Evolutionary conservation across 2,329 filamentous ascomycete species (phyloP), one percentile per base, ranked within the genome.

Genomic region (Colletotrichum simmondsii): DNA sequence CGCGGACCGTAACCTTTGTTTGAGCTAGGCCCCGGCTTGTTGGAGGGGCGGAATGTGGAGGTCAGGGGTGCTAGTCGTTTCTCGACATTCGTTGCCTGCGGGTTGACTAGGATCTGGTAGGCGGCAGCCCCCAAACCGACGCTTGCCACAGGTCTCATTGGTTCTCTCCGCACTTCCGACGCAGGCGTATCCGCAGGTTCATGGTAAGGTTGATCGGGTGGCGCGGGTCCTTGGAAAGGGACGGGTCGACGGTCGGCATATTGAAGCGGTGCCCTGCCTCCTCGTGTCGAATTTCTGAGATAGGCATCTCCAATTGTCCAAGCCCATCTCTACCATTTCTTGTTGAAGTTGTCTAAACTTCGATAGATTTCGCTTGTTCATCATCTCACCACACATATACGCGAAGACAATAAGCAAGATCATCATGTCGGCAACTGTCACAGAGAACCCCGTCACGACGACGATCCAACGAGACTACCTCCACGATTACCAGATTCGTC

Each of bases 401-500:
- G n/a, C n/a, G 1, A 35, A 63, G 16, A 37, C 2, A 35, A 22
- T 24, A 59, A 49, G 16, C 7, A 8, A 42, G 6, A 4, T 12
- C 62, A 56, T 28, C 14, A 72, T 72, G 71, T 72, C 71, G 19
- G 60, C 61, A 28, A 72, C 71, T 14, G 63, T 57, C 22, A 70
- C 66, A 16, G 70, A 72, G 30, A 70, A 70, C 56, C 26, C 70
- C 8, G 54, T 61, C 19, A 71, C 71, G 26, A 65, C 66, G 12
- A 64, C 46, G 14, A n/a, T 61, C 22, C 71, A 58, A 14, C 66
- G 28, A n/a, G 71, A 72, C 35, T 52, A 72, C 28, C 60, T 72
- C 56, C 66, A 72, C 46, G 71, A 72, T 32, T 72, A 72, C 56
- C 68, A 53, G 28, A 72, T 72, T 22, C 71, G 71, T n/a, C 71